Percentiles rank a stretch among this genome's conserved stretches.
Conservation (phyloP, 495 filamentous ascomycete genomes). For the Penicillium riverlandense region DNA sequence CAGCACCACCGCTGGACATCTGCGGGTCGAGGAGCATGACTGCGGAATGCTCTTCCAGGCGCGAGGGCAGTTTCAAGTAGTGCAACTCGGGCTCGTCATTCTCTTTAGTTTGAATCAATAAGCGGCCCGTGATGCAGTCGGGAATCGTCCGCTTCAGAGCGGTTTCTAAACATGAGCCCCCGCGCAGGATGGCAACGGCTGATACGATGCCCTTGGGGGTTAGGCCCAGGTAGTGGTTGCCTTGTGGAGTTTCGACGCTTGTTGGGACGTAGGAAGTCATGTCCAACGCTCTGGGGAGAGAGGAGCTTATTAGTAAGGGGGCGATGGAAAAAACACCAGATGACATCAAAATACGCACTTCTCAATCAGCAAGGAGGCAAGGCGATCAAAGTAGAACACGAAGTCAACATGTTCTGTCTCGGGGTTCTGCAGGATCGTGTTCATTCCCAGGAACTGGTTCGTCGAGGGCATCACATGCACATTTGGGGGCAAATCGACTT, state of each 20-base stretch:
- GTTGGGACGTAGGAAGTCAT: conserved; percentile 54
- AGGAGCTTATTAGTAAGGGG: conserved; percentile 1
- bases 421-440: conserved; percentile 80
- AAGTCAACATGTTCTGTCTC: conserved; percentile 80
- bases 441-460: conserved; percentile 76
- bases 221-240: conserved; percentile 60
- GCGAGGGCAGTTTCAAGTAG: conserved; percentile 66
- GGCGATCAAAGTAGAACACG: conserved; percentile 91
- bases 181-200: conserved; percentile 82
- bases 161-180: conserved; percentile 78
- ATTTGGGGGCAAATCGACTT: conserved; percentile 64
- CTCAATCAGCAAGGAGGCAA: conserved; percentile 78
- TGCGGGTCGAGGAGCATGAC: conserved; percentile 88
- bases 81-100: conserved; percentile 90
- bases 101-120: conserved; percentile 85
- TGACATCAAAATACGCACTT: conserved; percentile 36
- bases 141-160: conserved; percentile 84
- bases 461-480: conserved; percentile 66
- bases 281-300: conserved; percentile 55
- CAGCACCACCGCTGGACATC: conserved; percentile 88
- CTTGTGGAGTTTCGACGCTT: conserved; percentile 61
- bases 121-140: conserved; percentile 80
- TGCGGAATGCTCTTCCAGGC: conserved; percentile 62
- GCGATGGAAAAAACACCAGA: background rate
- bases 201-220: conserved; percentile 61